Base-by-base conservation (phyloP, 2,329 filamentous ascomycete genomes). In the Apiospora kogelbergensis region DNA sequence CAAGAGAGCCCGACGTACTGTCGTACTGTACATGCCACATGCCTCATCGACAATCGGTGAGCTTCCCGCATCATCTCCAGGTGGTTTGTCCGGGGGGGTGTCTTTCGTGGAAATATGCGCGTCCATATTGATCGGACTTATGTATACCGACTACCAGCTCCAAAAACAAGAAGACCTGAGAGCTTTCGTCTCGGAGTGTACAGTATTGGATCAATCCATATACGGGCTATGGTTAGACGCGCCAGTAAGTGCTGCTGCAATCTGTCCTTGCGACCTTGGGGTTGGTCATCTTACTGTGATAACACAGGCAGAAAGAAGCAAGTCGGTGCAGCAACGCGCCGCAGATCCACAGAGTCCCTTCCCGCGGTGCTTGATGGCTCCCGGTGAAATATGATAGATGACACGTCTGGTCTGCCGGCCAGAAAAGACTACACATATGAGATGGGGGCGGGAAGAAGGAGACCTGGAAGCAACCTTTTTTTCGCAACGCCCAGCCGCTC, bases 301-400 rank as follows among this genome's bases (percentile, higher is more conserved):
- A 30, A 60, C 53, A 60, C 53, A 60, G 30, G 53, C 17, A 11
- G 53, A 60, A 60, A 60, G 53, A 60, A 60, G 53, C 30, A 60
- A 60, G 53, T 17, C 37, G 53, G 37, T 60, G 30, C 53, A 37
- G 53, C 53, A 60, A 6, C 10, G 53, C 53, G 30, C 53, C 53
- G 30, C 30, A 20, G 53, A n/a, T 60, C 53, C 53, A 60, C 26
- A 60, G 48, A 10, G 17, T 33, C 26, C 48, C 48, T 60, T 60
- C 48, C 48, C 26, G 48, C 17, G 48, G 33, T 60, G 17, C 26
- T 60, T 26, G 48, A 60, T 60, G 30, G 26, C 20, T 37, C 20
- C 30, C 30, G 30, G 30, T 37, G 53, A 60, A 9, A 60, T 37
- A 17, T 60, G 53, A 60, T 60, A 60, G 53, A n/a, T 37, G 30